Evolutionary conservation across 2,329 filamentous ascomycete genomes (phyloP).

Genomic region (Fusarium mundagurra): DNA sequence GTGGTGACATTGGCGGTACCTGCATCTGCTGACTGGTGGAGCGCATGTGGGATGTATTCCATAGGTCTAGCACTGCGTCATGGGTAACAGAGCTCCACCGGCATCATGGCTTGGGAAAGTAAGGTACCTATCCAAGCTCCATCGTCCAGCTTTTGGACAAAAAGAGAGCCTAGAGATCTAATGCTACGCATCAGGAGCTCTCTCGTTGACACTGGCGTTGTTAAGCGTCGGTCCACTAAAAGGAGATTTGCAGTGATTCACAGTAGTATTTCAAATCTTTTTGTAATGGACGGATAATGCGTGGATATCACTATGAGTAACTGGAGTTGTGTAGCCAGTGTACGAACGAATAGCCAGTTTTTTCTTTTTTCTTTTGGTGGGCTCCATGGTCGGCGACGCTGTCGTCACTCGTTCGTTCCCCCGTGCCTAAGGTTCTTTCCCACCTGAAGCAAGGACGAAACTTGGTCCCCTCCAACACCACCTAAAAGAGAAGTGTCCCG

Average conservation of each 20-base stretch:
- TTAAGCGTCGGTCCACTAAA: constrained; percentile 20
- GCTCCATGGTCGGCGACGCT: constrained; percentile 24
- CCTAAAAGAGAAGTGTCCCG: constrained; percentile 28
- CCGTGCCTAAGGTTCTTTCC: constrained; percentile 14
- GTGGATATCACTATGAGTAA: not conserved
- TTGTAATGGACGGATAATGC: not conserved
- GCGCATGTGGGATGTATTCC: constrained; percentile 8
- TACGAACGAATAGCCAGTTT: constrained; percentile 1
- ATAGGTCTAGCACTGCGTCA: constrained; percentile 33
- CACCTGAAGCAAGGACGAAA: constrained; percentile 18
- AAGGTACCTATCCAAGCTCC: constrained; percentile 27
- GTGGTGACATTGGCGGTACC: constrained; percentile 31
- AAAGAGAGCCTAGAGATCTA: not conserved
- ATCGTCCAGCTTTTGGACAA: constrained; percentile 21
- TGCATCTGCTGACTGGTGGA: not conserved
- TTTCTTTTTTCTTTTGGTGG: constrained; percentile 16
- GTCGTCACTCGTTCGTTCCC: constrained; percentile 23
- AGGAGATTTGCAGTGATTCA: constrained; percentile 1
- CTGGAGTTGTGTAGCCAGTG: not conserved
- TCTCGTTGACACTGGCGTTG: constrained; percentile 15
- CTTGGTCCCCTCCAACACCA: constrained; percentile 24
- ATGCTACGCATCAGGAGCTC: not conserved
- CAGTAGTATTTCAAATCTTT: not conserved
- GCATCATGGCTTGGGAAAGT: constrained; percentile 21
- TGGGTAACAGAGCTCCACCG: constrained; percentile 37